Conservation (phyloP, 1,139 yeast species). For the Taphrina deformans region DNA sequence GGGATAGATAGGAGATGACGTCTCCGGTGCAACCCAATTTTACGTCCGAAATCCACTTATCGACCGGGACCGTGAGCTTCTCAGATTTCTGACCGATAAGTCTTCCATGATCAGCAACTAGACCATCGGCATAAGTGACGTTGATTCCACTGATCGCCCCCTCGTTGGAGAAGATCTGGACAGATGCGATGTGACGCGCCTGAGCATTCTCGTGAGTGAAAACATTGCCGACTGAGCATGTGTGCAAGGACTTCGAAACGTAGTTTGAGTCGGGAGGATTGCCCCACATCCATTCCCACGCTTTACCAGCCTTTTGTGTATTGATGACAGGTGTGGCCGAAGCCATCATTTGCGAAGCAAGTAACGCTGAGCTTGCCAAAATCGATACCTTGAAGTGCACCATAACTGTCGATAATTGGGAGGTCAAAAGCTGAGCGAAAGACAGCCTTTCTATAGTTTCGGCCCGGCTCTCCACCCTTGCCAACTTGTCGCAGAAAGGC, state of each 20-base stretch:
- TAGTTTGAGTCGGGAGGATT: neutral
- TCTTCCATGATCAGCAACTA: neutral
- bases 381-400: neutral
- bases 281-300: conserved; percentile 19
- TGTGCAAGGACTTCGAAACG: neutral
- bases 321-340: neutral
- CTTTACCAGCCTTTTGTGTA: neutral
- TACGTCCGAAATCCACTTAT: neutral
- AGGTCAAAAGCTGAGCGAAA: neutral
- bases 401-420: neutral
- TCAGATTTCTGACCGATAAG: neutral
- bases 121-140: neutral
- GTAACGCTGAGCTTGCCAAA: neutral
- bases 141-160: neutral
- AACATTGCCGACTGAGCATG: conserved; percentile 1
- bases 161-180: neutral
- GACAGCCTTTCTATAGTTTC: neutral
- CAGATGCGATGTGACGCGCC: neutral
- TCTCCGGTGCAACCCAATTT: neutral
- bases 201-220: neutral
- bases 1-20: neutral
- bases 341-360: neutral
- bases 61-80: neutral
- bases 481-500: neutral
- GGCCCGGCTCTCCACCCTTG: neutral